Base-by-base conservation (phyloP, 2,329 filamentous ascomycete species). In the Hysterium pulicare region DNA sequence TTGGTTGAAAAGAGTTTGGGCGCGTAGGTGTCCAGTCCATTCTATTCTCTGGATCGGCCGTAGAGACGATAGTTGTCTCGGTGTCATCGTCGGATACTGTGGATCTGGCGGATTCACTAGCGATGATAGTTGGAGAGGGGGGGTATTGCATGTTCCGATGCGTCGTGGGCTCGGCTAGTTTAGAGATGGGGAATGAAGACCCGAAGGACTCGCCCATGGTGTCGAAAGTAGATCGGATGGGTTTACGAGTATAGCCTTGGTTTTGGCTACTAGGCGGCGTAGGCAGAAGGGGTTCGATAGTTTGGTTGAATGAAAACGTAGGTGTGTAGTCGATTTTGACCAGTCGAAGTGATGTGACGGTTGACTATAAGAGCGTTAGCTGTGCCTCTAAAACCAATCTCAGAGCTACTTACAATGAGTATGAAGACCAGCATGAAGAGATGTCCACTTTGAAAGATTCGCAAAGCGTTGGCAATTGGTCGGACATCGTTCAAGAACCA, bases 11-110 rank as follows among this genome's bases (percentile, higher is more conserved):
- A 41, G 44, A 39, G 32, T 44, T 24, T n/a, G 75, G 74, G 42
- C 71, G 69, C 0, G 80, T 81, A 1, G 83, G 83, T 2, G 82
- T 78, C 81, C 85, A 88, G 56, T 90, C 86, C 86, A 90, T 90
- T 42, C 69, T 70, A 43, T 61, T 54, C 2, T 55, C 55, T 21
- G 45, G 31, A 15, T 49, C 45, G 33, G 20, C 36, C 30, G 13
- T 23, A 30, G 22, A 34, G 38, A 45, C 39, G 42, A 20, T 41
- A 11, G 30, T 41, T 19, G 37, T 32, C 17, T 24, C 38, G 23
- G 43, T 38, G 30, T 41, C 15, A 19, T 19, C 39, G 31, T 46
- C 30, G 2, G 35, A 38, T 9, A n/a, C n/a, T n/a, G n/a, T n/a
- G n/a, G n/a, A n/a, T n/a, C 3, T 13, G 17, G 15, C 21, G 10